phyloP scores from a whole-genome alignment of 2,329 filamentous ascomycete genomes.

The Calonectria multiphialidica region DNA sequence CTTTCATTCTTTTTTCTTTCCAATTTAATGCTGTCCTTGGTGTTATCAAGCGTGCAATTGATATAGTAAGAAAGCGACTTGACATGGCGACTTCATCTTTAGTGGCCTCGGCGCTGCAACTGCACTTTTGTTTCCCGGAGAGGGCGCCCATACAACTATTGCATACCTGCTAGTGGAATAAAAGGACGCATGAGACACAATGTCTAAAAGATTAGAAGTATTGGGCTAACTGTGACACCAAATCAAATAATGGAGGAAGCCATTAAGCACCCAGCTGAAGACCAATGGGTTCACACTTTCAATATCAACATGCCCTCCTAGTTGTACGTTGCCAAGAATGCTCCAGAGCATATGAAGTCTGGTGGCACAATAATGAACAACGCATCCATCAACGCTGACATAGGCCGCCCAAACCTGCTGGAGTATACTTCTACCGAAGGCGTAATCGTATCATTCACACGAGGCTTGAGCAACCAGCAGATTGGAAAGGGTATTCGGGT shows the following conservation, averaged over 20 bases:
- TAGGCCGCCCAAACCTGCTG: neutral
- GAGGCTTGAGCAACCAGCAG: conserved; percentile 64
- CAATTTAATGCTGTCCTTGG: too few relatives aligned
- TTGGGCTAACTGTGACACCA: too few relatives aligned
- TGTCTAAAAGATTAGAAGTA: conserved; percentile 31
- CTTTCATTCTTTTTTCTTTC: neutral
- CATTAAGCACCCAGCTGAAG: neutral
- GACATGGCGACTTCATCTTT: neutral
- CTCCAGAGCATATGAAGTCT: neutral
- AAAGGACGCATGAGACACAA: conserved; percentile 55
- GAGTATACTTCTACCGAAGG: conserved; percentile 50
- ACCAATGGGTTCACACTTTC: neutral
- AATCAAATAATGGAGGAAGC: too few relatives aligned
- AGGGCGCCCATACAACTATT: conserved; percentile 69
- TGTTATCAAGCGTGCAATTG: too few relatives aligned
- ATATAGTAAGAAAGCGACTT: neutral
- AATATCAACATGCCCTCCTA: neutral
- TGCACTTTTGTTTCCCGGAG: conserved; percentile 67
- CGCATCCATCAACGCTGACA: conserved; percentile 51
- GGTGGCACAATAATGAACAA: conserved; percentile 64
- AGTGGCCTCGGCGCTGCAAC: conserved; percentile 65
- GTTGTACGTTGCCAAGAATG: neutral
- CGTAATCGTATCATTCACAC: conserved; percentile 68
- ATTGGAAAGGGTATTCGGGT: conserved; percentile 69
- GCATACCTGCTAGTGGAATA: conserved; percentile 68